These are phyloP conservation scores for Corymbia citriodora DNA, from an alignment of 441 rosid genomes.

Conservation along the genomic window DNA sequence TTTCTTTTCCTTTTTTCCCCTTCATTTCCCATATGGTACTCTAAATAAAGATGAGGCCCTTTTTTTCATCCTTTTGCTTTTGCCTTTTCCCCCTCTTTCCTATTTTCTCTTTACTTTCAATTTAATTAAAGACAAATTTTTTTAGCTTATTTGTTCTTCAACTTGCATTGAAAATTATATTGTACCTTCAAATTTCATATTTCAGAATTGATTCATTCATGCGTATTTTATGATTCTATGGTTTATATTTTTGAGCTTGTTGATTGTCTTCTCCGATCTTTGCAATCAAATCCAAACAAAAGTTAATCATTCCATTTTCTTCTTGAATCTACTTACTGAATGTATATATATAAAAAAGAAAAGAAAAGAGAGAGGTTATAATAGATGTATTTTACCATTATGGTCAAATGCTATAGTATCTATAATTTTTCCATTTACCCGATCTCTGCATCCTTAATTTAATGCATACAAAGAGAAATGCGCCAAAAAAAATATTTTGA, in stretches of 20 bases:
- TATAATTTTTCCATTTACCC: neutral
- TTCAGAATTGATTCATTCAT: too few species aligned
- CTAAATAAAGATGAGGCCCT: too few species aligned
- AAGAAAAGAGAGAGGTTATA: neutral
- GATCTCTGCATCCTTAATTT: neutral
- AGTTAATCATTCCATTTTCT: neutral
- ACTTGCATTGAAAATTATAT: neutral
- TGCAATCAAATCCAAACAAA: neutral
- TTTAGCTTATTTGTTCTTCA: neutral
- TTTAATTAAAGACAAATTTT: neutral
- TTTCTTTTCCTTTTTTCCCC: too few species aligned
- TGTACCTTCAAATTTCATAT: neutral
- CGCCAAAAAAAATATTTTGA: too few species aligned
- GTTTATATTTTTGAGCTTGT: neutral
- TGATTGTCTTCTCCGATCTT: neutral
- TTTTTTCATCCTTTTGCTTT: too few species aligned
- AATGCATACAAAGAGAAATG: too few species aligned
- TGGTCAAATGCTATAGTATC: neutral
- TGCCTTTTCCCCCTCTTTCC: too few species aligned
- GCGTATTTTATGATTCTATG: too few species aligned
- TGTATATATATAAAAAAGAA: too few species aligned
- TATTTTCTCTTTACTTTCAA: neutral
- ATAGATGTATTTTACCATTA: too few species aligned
- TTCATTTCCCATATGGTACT: too few species aligned
- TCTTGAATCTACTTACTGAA: neutral